Base-by-base conservation (phyloP, 371 early-diverging fungal genomes). In the Mycotypha africana region DNA sequence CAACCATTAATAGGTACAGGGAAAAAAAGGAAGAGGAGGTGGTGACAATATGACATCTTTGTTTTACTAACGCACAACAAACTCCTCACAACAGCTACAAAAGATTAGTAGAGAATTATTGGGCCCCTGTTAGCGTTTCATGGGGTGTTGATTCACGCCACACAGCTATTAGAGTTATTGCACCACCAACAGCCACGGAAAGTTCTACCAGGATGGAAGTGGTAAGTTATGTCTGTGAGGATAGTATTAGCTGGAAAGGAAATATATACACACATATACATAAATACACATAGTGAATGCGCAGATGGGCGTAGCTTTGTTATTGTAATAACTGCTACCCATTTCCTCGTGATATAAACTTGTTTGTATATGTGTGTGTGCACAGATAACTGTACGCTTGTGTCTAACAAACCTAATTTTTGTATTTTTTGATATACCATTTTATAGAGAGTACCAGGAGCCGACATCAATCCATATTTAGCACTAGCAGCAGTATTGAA, bases 91-190 rank as follows among this genome's bases (percentile, higher is more conserved):
- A 28, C 50, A 83, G 87, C 47, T 91, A 91, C 61, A 92, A 92
- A 48, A 79, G 93, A 31, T 54, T 92, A 25, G 83, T 82, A n/a
- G 86, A 79, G 50, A 86, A 84, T 53, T 87, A 79, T 56, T 92
- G 90, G 89, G 88, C 93, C 12, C 91, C 93, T n/a, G 78, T 88
- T 2, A 85, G 73, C 14, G 82, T 88, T 21, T 83, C 85, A 1
- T 92, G 90, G 76, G 91, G 93, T 10, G 58, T 83, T 38, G 90
- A 90, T 49, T 84, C 84, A 43, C 78, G 93, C 19, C 73, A 75
- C n/a, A 73, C 87, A 7, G 83, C 84, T 12, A 73, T 92, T 28
- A 81, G 92, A 23, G 68, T 88, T 38, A 90, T 92, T 45, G 73
- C 76, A 0, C 88, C 89, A 4, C 89, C 89, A 11, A 67, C 79